These are phyloP conservation scores for Cryphonectria naterciae DNA, from an alignment of 2,329 filamentous ascomycete species.

Conservation along the genomic window DNA sequence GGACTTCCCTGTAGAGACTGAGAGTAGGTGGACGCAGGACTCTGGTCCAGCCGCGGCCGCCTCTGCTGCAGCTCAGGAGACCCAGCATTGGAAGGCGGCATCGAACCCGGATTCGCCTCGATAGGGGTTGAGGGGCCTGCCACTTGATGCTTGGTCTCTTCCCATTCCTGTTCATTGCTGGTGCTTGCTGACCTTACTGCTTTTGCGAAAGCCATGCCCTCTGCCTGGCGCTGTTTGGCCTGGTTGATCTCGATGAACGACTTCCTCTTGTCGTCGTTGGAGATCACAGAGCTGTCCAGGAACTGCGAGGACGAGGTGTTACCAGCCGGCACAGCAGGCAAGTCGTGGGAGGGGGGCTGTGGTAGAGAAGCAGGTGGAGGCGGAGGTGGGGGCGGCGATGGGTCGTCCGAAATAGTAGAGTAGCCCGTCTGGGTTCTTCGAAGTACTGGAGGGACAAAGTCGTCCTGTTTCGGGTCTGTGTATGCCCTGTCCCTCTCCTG, in stretches of 20 bases:
- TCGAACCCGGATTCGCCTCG: slow-evolving; percentile 32
- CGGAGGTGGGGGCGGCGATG: slow-evolving; percentile 18
- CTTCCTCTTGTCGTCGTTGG: slow-evolving; percentile 56
- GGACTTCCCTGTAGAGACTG: slow-evolving; percentile 30
- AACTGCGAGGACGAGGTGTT: slow-evolving; percentile 38
- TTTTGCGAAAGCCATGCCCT: slow-evolving; percentile 62
- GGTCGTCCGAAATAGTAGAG: slow-evolving; percentile 39
- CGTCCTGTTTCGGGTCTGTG: slow-evolving; percentile 45
- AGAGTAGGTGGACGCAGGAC: slow-evolving; percentile 42
- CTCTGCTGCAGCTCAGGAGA: slow-evolving; percentile 32
- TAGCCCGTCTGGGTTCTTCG: slow-evolving; percentile 63
- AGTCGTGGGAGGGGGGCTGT: slow-evolving; percentile 23
- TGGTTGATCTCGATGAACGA: slow-evolving; percentile 63
- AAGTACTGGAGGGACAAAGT: slow-evolving; percentile 59
- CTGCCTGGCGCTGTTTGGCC: slow-evolving; percentile 63
- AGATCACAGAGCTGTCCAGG: slow-evolving; percentile 40
- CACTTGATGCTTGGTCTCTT: slow-evolving; percentile 31
- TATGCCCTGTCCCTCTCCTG: slow-evolving; percentile 36
- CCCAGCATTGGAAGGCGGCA: slow-evolving; percentile 21
- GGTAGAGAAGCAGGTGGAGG: slow-evolving; percentile 18
- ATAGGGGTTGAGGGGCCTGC: slow-evolving; percentile 30
- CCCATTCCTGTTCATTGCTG: slow-evolving; percentile 39
- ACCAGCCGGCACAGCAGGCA: slow-evolving; percentile 39
- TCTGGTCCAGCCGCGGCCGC: slow-evolving; percentile 42
- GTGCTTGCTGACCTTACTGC: slow-evolving; percentile 45